phyloP scores from a whole-genome alignment of 2,329 filamentous ascomycete genomes.

The Fusarium papillatum region DNA sequence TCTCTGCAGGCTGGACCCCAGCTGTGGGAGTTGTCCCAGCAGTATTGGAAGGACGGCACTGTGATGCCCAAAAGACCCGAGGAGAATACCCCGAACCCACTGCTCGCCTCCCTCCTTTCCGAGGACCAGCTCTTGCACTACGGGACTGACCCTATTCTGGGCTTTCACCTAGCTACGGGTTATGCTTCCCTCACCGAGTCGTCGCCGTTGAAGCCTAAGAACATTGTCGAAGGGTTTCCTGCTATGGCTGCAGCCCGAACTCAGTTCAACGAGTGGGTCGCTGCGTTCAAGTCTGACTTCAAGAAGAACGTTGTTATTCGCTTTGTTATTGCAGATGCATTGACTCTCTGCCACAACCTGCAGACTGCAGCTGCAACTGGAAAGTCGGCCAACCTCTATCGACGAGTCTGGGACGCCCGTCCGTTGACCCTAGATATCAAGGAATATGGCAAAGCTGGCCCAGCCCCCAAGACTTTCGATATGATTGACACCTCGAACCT shows the following conservation, averaged over 20 bases:
- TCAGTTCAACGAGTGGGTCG: constrained; percentile 62
- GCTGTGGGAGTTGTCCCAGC: constrained; percentile 36
- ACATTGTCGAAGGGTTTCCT: constrained; percentile 29
- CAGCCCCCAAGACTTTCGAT: constrained; percentile 62
- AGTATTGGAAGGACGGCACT: constrained; percentile 54
- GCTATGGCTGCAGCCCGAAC: constrained; percentile 52
- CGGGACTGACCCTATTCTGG: constrained; percentile 63
- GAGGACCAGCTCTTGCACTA: constrained; percentile 58
- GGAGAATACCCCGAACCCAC: constrained; percentile 57
- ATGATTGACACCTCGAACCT: constrained; percentile 68
- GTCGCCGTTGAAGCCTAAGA: constrained; percentile 53
- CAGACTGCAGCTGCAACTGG: constrained; percentile 53
- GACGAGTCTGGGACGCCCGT: constrained; percentile 54
- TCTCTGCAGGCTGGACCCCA: constrained; percentile 42
- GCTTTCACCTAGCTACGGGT: constrained; percentile 69
- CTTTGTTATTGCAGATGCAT: constrained; percentile 61
- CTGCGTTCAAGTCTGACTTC: constrained; percentile 52
- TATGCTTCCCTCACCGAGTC: constrained; percentile 52
- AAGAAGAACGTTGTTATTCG: constrained; percentile 55
- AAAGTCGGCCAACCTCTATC: constrained; percentile 56
- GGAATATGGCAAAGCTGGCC: constrained; percentile 53
- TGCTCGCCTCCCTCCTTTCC: constrained; percentile 54
- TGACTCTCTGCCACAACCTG: constrained; percentile 66
- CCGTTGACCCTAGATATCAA: constrained; percentile 56
- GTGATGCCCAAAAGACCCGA: constrained; percentile 36